Evolutionary conservation across 352 stramenopile species (phyloP), one percentile per base, ranked within the genome.

Genomic region (Blastocystis sp.): DNA sequence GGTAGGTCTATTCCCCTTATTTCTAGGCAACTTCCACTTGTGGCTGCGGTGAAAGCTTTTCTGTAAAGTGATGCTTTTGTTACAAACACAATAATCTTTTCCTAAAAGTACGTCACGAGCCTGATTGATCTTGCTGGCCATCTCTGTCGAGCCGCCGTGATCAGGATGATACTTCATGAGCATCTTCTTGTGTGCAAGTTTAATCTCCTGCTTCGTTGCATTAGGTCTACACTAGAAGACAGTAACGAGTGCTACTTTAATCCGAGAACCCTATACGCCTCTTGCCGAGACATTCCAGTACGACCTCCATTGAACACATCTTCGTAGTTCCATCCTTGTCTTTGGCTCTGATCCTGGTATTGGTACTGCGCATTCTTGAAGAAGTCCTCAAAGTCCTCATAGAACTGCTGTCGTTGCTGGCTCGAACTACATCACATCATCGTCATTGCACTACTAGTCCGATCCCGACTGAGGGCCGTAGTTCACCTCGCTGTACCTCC

Each of bases 141-240:
- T 88, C 66, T 88, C 77, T 0, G 62, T 88, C 8, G 77, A 77
- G 43, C 77, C 77, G 37, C 77, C 77, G 43, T 79, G 77, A 56
- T 88, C 77, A 39, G 77, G 77, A 88, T 88, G 77, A 45, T 88
- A 88, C 66, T 88, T 88, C 77, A 88, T 88, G 41, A 88, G 55
- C 66, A 88, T 79, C 66, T 88, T 88, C 43, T 88, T 76, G 55
- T 88, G 66, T 15, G 77, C 77, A 15, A 79, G 55, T n/a, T 88
- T 88, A 50, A 88, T 88, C 50, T 88, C 77, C 43, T 88, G 62
- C 63, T 88, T 88, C 29, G 62, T 88, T 39, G 77, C 77, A 77
- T 88, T 79, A 5, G 77, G 66, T 18, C 77, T 88, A 77, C 13
- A 26, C 23, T 9, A 37, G 8, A 77, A 77, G 15, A 80, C 23